Base-by-base conservation (phyloP, 257 asterid species). In the Solanum bukasovii region DNA sequence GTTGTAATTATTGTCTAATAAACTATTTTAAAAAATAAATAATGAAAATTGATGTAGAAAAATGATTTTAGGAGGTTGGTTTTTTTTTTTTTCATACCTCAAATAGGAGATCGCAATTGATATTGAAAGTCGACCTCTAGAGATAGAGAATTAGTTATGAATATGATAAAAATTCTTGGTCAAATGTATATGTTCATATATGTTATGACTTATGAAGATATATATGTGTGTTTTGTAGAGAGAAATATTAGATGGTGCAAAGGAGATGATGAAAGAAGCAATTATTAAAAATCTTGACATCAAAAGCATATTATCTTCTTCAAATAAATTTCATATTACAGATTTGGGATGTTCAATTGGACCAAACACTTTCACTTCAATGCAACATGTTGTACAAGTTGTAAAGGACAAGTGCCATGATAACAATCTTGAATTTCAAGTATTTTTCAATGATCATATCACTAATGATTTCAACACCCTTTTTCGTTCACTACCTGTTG, bases 381-480 rank as follows among this genome's bases (percentile, higher is more conserved):
- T 84, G 74, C 86, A 92, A 87, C 82, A 74, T 29, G 12, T 89
- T 35, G 23, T 89, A 3, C 87, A 92, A 44, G 85, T 86, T 29
- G n/a, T 91, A 13, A 18, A 87, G 65, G 73, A 81, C 20, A 68
- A 89, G 23, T 72, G 1, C 93, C 91, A 68, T 20, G 23, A 61
- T 8, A 72, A 18, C 0, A 21, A 33, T 46, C 84, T 67, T 33
- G 91, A 71, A 31, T 71, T 71, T 71, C 78, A 71, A 0, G 92
- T 93, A 73, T 91, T 92, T 86, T 91, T 93, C 18, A 94, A 90
- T 37, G 93, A 93, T 86, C 94, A 83, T 71, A 16, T 86, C 21
- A 72, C 70, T 74, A 92, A 92, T 49, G 93, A 94, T 88, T 93
- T 92, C 92, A 92, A 92, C 10, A 68, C 93, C 23, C 93, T 91